Evolutionary conservation across 2,329 filamentous ascomycete genomes (phyloP).

Genomic region (Cladorrhinum sp.): DNA sequence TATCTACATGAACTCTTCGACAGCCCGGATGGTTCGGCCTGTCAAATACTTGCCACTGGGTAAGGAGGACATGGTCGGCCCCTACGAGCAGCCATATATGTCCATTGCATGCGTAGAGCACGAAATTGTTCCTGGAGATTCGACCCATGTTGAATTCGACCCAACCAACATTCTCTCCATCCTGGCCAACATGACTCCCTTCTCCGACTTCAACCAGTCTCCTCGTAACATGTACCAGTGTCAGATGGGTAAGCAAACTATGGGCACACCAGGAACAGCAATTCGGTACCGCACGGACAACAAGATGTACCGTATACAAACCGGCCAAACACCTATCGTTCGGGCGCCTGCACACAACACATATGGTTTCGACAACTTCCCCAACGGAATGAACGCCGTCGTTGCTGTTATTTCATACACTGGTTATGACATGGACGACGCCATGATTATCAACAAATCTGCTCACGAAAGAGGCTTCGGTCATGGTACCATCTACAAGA

Average conservation of each 20-base stretch:
- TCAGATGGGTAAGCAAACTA: constrained; percentile 99
- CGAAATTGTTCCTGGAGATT: constrained; percentile 82
- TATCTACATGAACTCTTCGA: constrained; percentile 85
- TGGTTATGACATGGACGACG: constrained; percentile 99
- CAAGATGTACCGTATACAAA: constrained; percentile 92
- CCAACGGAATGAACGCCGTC: constrained; percentile 91
- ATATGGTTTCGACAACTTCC: constrained; percentile 97
- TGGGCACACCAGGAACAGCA: constrained; percentile 91
- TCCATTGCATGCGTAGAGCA: constrained; percentile 88
- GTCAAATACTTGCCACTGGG: constrained; percentile 88
- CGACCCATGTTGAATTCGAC: constrained; percentile 89
- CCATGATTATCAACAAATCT: constrained; percentile 99
- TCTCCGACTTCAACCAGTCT: constrained; percentile 98
- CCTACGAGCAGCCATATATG: constrained; percentile 97
- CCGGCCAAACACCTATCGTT: constrained; percentile 91
- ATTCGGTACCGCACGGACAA: constrained; percentile 89
- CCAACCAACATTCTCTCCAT: constrained; percentile 98
- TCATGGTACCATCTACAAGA: constrained; percentile 96
- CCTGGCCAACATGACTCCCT: constrained; percentile 96
- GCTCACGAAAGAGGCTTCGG: constrained; percentile 94
- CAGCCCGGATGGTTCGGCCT: constrained; percentile 83
- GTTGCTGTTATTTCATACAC: constrained; percentile 99
- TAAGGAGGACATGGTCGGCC: constrained; percentile 83
- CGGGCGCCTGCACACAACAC: constrained; percentile 89
- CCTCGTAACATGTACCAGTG: constrained; percentile 99